Evolutionary conservation across 306 rosid species (phyloP), one percentile per base, ranked within the genome.

Genomic region (Rosa chinensis): DNA sequence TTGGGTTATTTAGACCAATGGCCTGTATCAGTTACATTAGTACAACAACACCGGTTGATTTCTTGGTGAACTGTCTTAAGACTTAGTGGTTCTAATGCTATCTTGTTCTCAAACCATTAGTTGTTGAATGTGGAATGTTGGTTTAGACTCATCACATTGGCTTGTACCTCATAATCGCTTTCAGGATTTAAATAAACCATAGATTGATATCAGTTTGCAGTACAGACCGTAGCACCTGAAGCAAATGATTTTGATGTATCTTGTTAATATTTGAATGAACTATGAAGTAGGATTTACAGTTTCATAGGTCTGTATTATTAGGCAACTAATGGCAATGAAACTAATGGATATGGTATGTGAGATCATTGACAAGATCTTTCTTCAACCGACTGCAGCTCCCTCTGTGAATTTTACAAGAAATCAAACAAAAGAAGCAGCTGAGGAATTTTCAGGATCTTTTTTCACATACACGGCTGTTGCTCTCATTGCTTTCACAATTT

Each of bases 401-500:
- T 90, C 88, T 0, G 62, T 85, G 81, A 81, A 87, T 28, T 40
- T 86, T 68, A 58, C 76, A 3, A 75, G 84, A 81, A 85, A 55
- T 1, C 64, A 75, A 82, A 64, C 11, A 25, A 70, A 21, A 48
- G 88, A 73, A 47, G 79, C 82, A 32, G 50, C 56, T 74, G 28
- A 80, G 25, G 97, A 89, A 78, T 71, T 89, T 79, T 82, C 97
- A n/a, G 89, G 44, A 1, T 80, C 93, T 4, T 80, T 86, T 80
- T 88, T 94, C 28, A 70, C 82, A 43, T 74, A 72, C 66, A 18
- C 85, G 16, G 92, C 94, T 11, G 84, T 49, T 82, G 86, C 76
- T 75, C 84, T 91, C 21, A 77, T 94, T 77, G 83, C 89, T 28
- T 80, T 92, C 86, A 87, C 93, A 44, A 83, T 94, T 58, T 86